Percentiles rank a stretch among this genome's conserved stretches.
Conservation (phyloP, 805 yeast genomes). For the Candida succiphila region DNA sequence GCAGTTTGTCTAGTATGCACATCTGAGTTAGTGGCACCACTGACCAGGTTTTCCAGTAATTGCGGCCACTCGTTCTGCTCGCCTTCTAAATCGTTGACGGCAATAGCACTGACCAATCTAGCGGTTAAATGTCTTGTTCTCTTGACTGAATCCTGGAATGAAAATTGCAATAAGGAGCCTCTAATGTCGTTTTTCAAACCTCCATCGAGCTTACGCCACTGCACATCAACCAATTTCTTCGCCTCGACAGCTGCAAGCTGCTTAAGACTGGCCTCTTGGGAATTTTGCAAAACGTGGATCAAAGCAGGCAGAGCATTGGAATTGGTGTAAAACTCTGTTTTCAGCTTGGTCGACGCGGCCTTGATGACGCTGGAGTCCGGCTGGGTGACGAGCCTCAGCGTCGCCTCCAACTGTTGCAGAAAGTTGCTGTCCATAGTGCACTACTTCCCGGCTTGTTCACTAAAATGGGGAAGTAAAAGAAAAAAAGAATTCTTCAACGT, state of each 20-base stretch:
- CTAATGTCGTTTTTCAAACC: conserved; percentile 51
- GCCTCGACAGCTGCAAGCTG: conserved; percentile 97
- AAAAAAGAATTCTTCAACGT: no score
- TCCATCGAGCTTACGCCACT: conserved; percentile 54
- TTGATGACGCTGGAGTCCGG: conserved; percentile 80
- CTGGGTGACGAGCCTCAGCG: conserved; percentile 66
- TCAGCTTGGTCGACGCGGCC: conserved; percentile 67
- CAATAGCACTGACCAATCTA: conserved; percentile 82
- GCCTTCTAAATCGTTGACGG: conserved; percentile 56
- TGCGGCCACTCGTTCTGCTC: conserved; percentile 60
- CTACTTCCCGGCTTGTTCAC: no score
- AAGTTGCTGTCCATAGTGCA: conserved; percentile 77
- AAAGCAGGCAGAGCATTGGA: conserved; percentile 72
- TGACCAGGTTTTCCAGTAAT: conserved; percentile 60
- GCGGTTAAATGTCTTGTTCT: conserved; percentile 82
- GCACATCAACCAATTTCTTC: conserved; percentile 64
- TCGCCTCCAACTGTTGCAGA: conserved; percentile 62
- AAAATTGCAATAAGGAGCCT: conserved; percentile 54
- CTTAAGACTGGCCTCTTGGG: conserved; percentile 60
- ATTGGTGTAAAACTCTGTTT: conserved; percentile 63
- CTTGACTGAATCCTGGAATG: conserved; percentile 52
- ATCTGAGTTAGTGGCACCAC: conserved; percentile 45
- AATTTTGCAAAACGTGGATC: conserved; percentile 68
- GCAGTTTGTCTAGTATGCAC: conserved; percentile 68
- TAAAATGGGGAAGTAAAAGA: no score